Conservation (phyloP, 306 rosid species). For the Rosa persica region DNA sequence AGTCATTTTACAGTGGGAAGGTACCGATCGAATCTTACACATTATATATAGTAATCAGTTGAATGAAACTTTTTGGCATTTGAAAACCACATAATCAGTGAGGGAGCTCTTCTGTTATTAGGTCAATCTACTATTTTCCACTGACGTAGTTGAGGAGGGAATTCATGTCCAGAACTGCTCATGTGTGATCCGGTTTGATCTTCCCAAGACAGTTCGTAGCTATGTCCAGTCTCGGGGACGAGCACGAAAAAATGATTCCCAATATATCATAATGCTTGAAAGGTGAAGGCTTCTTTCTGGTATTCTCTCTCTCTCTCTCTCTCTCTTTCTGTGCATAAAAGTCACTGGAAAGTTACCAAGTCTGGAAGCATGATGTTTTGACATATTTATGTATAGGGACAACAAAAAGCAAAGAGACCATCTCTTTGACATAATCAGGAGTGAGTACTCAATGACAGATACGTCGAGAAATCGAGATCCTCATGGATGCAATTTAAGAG, state of each 20-base stretch:
- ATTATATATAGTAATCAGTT: not conserved
- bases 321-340: not conserved
- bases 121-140: conserved; percentile 87
- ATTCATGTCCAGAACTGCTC: conserved; percentile 85
- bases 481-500: conserved; percentile 34
- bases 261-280: conserved; percentile 74
- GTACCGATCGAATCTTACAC: conserved; percentile 37
- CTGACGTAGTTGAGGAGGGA: conserved; percentile 96
- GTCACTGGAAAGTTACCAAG: not conserved
- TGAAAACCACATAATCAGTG: conserved; percentile 32
- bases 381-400: conserved; percentile 46
- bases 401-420: conserved; percentile 65
- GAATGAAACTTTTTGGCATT: not conserved
- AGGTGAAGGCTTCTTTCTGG: conserved; percentile 49
- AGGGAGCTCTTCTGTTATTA: conserved; percentile 37
- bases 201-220: conserved; percentile 86
- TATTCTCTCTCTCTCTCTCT: not conserved
- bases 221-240: conserved; percentile 92
- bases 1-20: conserved; percentile 79
- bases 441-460: conserved; percentile 71
- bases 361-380: not conserved
- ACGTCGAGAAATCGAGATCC: conserved; percentile 55
- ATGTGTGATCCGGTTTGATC: conserved; percentile 84
- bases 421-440: conserved; percentile 63
- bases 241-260: conserved; percentile 70